Evolutionary conservation across 306 rosid species (phyloP).

Genomic region (Trifolium subterraneum): DNA sequence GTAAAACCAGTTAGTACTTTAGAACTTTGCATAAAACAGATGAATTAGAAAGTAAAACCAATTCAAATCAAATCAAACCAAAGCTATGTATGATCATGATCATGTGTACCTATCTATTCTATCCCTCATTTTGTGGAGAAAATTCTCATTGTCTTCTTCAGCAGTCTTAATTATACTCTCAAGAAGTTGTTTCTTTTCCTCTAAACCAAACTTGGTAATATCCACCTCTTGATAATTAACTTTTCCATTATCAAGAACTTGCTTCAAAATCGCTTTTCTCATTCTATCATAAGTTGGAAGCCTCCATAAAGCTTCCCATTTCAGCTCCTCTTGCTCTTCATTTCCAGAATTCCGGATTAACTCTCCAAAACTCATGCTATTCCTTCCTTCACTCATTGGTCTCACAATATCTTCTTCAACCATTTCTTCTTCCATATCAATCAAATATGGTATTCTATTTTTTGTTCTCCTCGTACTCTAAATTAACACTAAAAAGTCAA

Average conservation of each 20-base stretch:
- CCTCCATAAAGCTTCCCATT: conserved; percentile 79
- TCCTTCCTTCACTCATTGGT: conserved; percentile 37
- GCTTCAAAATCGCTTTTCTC: conserved; percentile 60
- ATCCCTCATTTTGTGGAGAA: conserved; percentile 61
- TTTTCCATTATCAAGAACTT: conserved; percentile 64
- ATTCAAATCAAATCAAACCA: not conserved
- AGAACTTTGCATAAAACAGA: not conserved
- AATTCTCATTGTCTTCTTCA: conserved; percentile 74
- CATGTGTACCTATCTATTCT: conserved; percentile 43
- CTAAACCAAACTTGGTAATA: conserved; percentile 58
- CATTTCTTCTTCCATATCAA: conserved; percentile 35
- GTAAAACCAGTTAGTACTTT: not conserved
- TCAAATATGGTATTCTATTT: not conserved
- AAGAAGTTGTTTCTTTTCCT: conserved; percentile 62
- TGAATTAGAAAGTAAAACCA: not conserved
- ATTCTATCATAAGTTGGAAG: conserved; percentile 84
- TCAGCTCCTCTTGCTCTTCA: conserved; percentile 67
- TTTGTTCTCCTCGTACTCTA: not conserved
- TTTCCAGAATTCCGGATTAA: conserved; percentile 34
- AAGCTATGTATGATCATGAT: not conserved
- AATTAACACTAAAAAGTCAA: not conserved
- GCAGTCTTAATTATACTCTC: conserved; percentile 58
- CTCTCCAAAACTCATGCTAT: conserved; percentile 35
- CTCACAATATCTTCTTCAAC: conserved; percentile 37
- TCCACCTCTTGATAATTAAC: conserved; percentile 66